phyloP scores from a whole-genome alignment of 192 early-diverging fungal species.

The Coemansia sp. region DNA sequence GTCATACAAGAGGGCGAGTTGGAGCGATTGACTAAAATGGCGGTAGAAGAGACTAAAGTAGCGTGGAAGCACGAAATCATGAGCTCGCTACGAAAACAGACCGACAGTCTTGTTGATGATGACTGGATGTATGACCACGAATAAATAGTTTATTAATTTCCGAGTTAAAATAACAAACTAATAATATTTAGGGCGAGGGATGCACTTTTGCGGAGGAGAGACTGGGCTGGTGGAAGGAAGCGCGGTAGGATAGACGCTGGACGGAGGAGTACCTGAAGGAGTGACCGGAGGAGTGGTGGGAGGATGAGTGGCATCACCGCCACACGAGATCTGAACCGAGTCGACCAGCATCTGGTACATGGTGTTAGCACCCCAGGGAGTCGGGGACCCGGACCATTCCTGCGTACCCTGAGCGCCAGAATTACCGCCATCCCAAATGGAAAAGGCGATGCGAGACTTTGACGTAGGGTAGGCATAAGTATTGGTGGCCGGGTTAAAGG shows the following conservation, averaged over 20 bases:
- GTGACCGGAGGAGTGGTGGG: constrained; percentile 12
- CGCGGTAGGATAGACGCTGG: constrained; percentile 6
- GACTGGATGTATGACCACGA: constrained; percentile 32
- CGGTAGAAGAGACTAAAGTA: constrained; percentile 16
- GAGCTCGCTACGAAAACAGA: constrained; percentile 25
- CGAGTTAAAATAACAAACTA: not conserved
- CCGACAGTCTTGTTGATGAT: constrained; percentile 34
- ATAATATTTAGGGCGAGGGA: constrained; percentile 19
- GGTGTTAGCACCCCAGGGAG: constrained; percentile 52
- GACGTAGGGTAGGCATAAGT: constrained; percentile 55
- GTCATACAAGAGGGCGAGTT: constrained; percentile 46
- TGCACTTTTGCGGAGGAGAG: constrained; percentile 22
- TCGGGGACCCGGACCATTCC: constrained; percentile 64
- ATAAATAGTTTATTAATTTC: not conserved
- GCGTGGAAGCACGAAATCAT: constrained; percentile 36
- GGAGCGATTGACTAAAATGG: constrained; percentile 35
- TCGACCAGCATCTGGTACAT: constrained; percentile 61
- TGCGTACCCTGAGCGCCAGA: constrained; percentile 56
- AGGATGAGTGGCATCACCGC: constrained; percentile 23
- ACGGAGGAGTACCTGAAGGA: constrained; percentile 2
- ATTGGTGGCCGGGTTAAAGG: constrained; percentile 40
- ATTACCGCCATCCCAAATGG: constrained; percentile 70
- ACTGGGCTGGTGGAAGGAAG: not conserved
- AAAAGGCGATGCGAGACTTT: constrained; percentile 60
- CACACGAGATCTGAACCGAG: constrained; percentile 57